Conservation (phyloP, 257 asterid species). For the Nyctanthes arbortristis region DNA sequence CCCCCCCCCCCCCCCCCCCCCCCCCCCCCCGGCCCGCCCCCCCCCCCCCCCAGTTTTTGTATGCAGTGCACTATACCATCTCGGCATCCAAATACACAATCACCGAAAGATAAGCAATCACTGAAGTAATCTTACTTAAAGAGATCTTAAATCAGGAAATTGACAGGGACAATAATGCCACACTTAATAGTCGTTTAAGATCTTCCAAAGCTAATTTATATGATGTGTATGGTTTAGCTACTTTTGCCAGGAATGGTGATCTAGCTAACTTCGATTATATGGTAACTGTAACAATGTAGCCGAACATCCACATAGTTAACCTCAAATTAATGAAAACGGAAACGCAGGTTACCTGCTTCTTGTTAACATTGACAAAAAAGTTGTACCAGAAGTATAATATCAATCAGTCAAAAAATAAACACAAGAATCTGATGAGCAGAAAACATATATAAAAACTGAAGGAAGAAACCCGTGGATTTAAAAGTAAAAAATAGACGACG, state of each 20-base stretch:
- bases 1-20: too few relatives aligned
- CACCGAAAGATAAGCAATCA: not conserved
- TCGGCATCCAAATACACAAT: not conserved
- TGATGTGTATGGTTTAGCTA: not conserved
- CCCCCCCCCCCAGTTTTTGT: too few relatives aligned
- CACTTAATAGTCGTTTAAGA: not conserved
- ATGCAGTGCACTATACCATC: not conserved
- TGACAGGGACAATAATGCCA: not conserved
- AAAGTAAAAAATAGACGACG: too few relatives aligned
- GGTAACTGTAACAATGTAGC: not conserved
- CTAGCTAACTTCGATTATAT: not conserved
- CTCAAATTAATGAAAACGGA: not conserved
- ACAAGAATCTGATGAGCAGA: slow-evolving; percentile 1
- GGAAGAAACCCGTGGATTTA: not conserved
- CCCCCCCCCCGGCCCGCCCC: too few relatives aligned
- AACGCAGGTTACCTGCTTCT: not conserved
- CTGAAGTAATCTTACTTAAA: not conserved
- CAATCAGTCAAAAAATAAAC: not conserved
- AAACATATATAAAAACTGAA: not conserved
- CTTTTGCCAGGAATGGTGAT: not conserved
- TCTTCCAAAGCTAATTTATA: not conserved
- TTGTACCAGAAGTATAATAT: not conserved
- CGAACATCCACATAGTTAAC: not conserved
- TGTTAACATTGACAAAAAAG: not conserved
- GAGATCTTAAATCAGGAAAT: not conserved